Percentiles rank a stretch among this genome's conserved stretches.
Evolutionary conservation across 768 basidiomycete species (phyloP).

Genomic region (Daedalea quercina): DNA sequence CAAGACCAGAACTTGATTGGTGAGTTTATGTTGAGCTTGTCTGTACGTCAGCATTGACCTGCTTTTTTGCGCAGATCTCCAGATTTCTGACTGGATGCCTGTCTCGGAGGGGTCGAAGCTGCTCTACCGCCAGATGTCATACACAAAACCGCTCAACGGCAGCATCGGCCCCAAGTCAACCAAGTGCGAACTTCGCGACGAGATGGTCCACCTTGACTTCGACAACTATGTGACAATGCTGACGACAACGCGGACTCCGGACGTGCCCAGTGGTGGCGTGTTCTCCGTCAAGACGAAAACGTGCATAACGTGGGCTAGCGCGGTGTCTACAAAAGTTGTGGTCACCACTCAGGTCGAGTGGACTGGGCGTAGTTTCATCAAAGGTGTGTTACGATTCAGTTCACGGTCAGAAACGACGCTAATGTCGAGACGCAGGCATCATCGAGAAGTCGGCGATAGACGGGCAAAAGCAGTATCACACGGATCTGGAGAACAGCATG

Average conservation of each 20-base stretch:
- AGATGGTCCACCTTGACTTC: slow-evolving; percentile 71
- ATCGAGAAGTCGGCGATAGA: slow-evolving; percentile 90
- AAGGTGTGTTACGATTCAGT: slow-evolving; percentile 55
- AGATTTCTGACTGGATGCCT: slow-evolving; percentile 94
- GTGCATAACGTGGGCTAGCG: slow-evolving; percentile 91
- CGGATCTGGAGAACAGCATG: slow-evolving; percentile 80
- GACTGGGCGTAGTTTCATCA: slow-evolving; percentile 96
- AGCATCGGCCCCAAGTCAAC: slow-evolving; percentile 91
- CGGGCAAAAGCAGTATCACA: slow-evolving; percentile 84
- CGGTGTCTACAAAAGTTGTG: slow-evolving; percentile 66
- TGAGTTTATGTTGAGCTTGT: slow-evolving; percentile 29
- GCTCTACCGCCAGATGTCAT: slow-evolving; percentile 85
- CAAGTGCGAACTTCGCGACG: slow-evolving; percentile 92
- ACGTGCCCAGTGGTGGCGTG: slow-evolving; percentile 90
- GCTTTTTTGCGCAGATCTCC: slow-evolving; percentile 56
- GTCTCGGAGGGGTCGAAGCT: slow-evolving; percentile 52
- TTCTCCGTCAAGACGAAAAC: slow-evolving; percentile 93
- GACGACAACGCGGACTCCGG: slow-evolving; percentile 89
- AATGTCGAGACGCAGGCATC: slow-evolving; percentile 55
- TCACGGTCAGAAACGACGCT: background rate
- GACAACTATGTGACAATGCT: slow-evolving; percentile 78
- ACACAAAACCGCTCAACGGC: slow-evolving; percentile 88
- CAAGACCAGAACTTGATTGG: slow-evolving; percentile 86
- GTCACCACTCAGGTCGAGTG: slow-evolving; percentile 93
- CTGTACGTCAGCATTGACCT: background rate